Conservation (phyloP, 495 filamentous ascomycete genomes). For the Aspergillus wentii region DNA sequence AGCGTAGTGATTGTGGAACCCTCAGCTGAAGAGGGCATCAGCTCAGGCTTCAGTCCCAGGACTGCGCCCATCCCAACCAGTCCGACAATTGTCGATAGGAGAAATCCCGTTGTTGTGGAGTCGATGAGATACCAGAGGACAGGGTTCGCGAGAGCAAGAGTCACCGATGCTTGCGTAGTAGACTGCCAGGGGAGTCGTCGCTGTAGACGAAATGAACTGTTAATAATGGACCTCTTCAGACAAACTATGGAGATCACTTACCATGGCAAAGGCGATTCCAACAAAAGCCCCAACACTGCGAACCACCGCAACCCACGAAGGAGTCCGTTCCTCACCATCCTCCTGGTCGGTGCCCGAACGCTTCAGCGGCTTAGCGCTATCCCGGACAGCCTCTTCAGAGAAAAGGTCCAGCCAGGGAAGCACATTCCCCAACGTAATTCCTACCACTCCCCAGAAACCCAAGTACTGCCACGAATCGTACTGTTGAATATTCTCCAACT, state of each 20-base stretch:
- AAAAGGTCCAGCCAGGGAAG: conserved; percentile 80
- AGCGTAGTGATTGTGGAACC: conserved; percentile 37
- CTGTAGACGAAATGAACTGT: conserved; percentile 37
- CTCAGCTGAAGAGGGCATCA: conserved; percentile 57
- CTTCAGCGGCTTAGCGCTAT: conserved; percentile 15
- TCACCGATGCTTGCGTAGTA: conserved; percentile 85
- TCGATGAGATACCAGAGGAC: conserved; percentile 96
- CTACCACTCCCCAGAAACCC: conserved; percentile 74
- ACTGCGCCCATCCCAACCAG: conserved; percentile 68
- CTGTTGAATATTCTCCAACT: conserved; percentile 53
- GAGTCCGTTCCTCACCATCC: conserved; percentile 29
- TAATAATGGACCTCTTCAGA: conserved; percentile 5
- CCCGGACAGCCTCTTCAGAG: conserved; percentile 36
- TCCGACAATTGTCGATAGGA: conserved; percentile 68
- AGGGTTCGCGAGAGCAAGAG: conserved; percentile 87
- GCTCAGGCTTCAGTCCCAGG: conserved; percentile 64
- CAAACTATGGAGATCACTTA: conserved; percentile 35
- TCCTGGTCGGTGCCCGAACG: conserved; percentile 18
- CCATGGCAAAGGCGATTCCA: conserved; percentile 94
- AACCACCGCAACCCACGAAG: conserved; percentile 78
- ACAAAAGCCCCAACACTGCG: conserved; percentile 90
- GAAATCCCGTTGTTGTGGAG: conserved; percentile 77
- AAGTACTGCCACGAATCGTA: conserved; percentile 65
- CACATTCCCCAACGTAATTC: conserved; percentile 68
- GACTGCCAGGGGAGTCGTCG: conserved; percentile 89